phyloP scores from a whole-genome alignment of 2,329 filamentous ascomycete species.

The Phyllosticta citriasiana region DNA sequence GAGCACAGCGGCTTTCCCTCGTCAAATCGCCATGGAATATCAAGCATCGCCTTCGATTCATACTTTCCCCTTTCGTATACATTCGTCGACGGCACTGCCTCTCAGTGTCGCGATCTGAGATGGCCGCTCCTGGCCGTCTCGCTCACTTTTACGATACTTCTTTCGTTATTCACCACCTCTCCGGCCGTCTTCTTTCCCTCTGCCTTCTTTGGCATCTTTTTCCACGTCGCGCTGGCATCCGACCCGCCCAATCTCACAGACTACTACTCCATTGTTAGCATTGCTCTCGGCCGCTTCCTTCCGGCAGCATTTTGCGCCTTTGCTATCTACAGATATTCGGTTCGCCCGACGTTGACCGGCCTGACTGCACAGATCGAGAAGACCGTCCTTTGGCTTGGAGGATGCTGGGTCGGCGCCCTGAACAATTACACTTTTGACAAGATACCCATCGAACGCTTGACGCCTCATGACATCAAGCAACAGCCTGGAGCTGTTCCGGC shows the following conservation, averaged over 20 bases:
- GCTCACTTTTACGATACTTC: slow-evolving; percentile 62
- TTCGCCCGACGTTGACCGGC: slow-evolving; percentile 59
- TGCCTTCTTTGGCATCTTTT: slow-evolving; percentile 72
- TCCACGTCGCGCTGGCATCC: slow-evolving; percentile 80
- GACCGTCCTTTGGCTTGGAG: slow-evolving; percentile 79
- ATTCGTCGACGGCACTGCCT: slow-evolving; percentile 57
- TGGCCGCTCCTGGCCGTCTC: slow-evolving; percentile 81
- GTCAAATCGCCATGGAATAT: slow-evolving; percentile 62
- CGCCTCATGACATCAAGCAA: slow-evolving; percentile 73
- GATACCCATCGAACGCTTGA: slow-evolving; percentile 90
- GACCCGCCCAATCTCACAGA: slow-evolving; percentile 66
- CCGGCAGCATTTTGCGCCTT: slow-evolving; percentile 81
- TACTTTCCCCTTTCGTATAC: slow-evolving; percentile 82
- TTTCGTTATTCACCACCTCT: slow-evolving; percentile 75
- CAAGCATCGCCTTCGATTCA: slow-evolving; percentile 69
- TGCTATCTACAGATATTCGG: slow-evolving; percentile 77
- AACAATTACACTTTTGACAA: slow-evolving; percentile 93
- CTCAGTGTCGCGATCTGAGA: slow-evolving; percentile 64
- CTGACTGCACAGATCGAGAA: slow-evolving; percentile 82
- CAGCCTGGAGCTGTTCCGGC: slow-evolving; percentile 85
- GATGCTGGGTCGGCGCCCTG: slow-evolving; percentile 80
- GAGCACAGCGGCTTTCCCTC: slow-evolving; percentile 53
- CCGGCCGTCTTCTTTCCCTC: slow-evolving; percentile 77
- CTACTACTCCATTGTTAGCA: slow-evolving; percentile 63
- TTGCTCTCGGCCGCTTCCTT: slow-evolving; percentile 69